These are phyloP conservation scores for Sordariomycetes sp. DNA, from an alignment of 2,329 filamentous ascomycete species.

Conservation along the genomic window DNA sequence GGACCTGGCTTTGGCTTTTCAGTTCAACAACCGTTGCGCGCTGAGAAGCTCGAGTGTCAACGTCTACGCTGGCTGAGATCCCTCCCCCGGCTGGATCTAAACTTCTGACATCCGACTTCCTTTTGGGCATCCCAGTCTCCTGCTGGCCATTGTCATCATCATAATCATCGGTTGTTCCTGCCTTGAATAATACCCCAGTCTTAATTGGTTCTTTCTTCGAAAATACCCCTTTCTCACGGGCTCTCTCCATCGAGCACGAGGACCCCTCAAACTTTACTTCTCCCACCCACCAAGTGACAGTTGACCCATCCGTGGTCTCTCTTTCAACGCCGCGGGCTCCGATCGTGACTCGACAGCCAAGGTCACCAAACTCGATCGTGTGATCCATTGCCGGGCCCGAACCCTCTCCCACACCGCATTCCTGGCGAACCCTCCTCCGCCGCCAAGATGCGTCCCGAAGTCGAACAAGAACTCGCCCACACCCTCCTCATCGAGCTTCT, in stretches of 20 bases:
- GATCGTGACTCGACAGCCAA: neutral
- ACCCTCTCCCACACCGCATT: neutral
- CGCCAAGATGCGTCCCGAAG: conserved; percentile 82
- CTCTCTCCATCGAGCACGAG: neutral
- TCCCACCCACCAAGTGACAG: too few species aligned
- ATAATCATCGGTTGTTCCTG: conserved; percentile 1
- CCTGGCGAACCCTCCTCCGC: conserved; percentile 1
- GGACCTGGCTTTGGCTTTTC: neutral
- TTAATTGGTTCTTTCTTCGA: neutral
- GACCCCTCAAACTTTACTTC: neutral
- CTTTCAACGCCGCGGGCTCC: neutral
- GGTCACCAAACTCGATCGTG: neutral
- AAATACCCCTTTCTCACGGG: neutral
- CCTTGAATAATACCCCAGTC: conserved; percentile 1
- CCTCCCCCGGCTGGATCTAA: neutral
- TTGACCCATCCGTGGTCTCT: too few species aligned
- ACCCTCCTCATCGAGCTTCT: conserved; percentile 97
- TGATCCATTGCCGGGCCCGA: neutral
- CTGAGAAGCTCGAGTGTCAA: neutral
- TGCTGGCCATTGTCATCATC: neutral
- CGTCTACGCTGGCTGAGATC: neutral
- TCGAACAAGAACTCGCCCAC: conserved; percentile 98
- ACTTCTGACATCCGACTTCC: neutral
- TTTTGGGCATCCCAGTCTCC: neutral
- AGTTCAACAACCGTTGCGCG: conserved; percentile 4